Percentiles rank a stretch among this genome's conserved stretches.
Evolutionary conservation across 1,284 basidiomycete genomes (phyloP).

Genomic region (Pulchroboletus neoregius): DNA sequence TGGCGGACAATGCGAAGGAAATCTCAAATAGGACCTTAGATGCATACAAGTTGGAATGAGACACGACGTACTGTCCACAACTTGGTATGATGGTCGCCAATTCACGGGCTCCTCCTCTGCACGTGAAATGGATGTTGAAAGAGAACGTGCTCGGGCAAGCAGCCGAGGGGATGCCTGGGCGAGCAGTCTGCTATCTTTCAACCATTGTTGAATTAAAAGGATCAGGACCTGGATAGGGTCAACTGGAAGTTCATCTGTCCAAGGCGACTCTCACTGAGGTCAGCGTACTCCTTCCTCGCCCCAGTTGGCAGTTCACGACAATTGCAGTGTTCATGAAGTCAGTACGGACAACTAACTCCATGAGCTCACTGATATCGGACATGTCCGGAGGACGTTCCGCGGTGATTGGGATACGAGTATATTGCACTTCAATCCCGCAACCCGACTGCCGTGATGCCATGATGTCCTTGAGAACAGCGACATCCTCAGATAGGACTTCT

Average conservation of each 20-base stretch:
- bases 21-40: slow-evolving; percentile 45
- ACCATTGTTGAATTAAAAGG: slow-evolving; percentile 85
- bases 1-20: slow-evolving; percentile 89
- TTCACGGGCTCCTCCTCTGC: slow-evolving; percentile 33
- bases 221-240: slow-evolving; percentile 62
- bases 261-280: slow-evolving; percentile 59
- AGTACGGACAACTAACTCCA: slow-evolving; percentile 79
- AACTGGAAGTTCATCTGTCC: slow-evolving; percentile 1
- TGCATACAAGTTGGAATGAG: neutral
- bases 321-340: slow-evolving; percentile 75
- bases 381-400: slow-evolving; percentile 73
- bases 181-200: slow-evolving; percentile 45
- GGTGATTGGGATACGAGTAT: slow-evolving; percentile 89
- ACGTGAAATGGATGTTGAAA: slow-evolving; percentile 35
- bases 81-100: slow-evolving; percentile 66
- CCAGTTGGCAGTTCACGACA: slow-evolving; percentile 95
- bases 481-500: slow-evolving; percentile 73
- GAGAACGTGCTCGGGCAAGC: slow-evolving; percentile 38
- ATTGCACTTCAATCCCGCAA: slow-evolving; percentile 61
- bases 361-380: slow-evolving; percentile 68
- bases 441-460: slow-evolving; percentile 64
- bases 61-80: slow-evolving; percentile 67
- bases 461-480: slow-evolving; percentile 85
- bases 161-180: slow-evolving; percentile 38
- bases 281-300: slow-evolving; percentile 89